Conservation (phyloP, 805 yeast genomes). For the Yarrowia sp. region DNA sequence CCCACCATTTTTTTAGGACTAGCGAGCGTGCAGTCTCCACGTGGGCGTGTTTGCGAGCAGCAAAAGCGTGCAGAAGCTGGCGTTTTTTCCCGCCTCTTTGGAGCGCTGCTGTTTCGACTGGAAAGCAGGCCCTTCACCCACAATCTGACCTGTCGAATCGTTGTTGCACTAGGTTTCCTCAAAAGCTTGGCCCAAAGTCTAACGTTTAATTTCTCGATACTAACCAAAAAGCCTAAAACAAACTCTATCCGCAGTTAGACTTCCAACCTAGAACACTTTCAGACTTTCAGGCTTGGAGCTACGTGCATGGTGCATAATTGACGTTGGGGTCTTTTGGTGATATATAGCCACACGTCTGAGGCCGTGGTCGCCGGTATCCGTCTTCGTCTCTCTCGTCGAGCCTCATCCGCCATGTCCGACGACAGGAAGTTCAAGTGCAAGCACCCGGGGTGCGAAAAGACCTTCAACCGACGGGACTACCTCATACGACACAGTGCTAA, state of each 20-base stretch:
- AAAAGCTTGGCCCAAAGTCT: not conserved
- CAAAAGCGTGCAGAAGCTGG: no score
- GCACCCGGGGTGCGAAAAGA: slow-evolving; percentile 38
- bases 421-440: slow-evolving; percentile 38
- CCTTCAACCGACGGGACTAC: slow-evolving; percentile 39
- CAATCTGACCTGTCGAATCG: not conserved
- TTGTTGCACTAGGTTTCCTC: not conserved
- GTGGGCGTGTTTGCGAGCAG: no score
- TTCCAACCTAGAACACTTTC: slow-evolving; percentile 13
- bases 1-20: not conserved
- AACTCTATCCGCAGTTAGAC: not conserved
- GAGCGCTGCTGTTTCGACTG: no score
- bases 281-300: slow-evolving; percentile 19
- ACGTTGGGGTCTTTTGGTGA: slow-evolving; percentile 13
- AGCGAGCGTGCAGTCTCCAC: no score
- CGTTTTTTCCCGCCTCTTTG: no score
- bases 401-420: slow-evolving; percentile 13
- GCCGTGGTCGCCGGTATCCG: not conserved
- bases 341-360: slow-evolving; percentile 17
- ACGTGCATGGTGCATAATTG: slow-evolving; percentile 22
- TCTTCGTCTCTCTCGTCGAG: not conserved
- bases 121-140: not conserved
- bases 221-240: not conserved
- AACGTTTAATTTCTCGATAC: not conserved
- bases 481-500: slow-evolving; percentile 38